Conservation (phyloP, 164 flowering plant genomes). For the Malania oleifera region DNA sequence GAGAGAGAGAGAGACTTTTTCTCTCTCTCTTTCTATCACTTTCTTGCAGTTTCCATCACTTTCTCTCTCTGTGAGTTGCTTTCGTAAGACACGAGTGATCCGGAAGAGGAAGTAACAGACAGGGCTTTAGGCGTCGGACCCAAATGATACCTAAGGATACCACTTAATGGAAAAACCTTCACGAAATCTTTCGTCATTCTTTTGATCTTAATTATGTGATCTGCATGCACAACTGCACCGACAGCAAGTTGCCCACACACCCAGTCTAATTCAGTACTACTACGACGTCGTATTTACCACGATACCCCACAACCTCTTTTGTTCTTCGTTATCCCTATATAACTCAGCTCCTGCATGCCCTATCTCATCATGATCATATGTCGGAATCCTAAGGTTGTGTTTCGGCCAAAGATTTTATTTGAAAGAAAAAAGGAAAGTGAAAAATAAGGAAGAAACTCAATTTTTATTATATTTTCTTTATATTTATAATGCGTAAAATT, state of each 20-base stretch:
- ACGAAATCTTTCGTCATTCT: conserved; percentile 38
- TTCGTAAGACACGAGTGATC: no score
- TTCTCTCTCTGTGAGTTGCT: background rate
- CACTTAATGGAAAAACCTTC: conserved; percentile 26
- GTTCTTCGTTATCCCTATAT: no score
- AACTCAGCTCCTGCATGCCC: no score
- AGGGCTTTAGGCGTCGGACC: conserved; percentile 32
- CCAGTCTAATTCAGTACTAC: no score
- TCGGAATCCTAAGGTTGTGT: no score
- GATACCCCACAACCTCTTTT: no score
- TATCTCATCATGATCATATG: background rate
- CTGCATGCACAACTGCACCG: conserved; percentile 12
- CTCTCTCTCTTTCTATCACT: conserved; percentile 1
- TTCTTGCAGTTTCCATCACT: background rate
- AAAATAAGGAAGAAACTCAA: no score
- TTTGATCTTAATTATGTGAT: conserved; percentile 11
- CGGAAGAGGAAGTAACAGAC: conserved; percentile 24
- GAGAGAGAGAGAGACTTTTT: background rate
- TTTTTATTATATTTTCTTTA: no score
- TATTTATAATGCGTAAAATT: no score
- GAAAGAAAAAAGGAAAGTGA: no score
- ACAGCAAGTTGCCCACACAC: conserved; percentile 28
- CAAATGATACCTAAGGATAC: conserved; percentile 24
- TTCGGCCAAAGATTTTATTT: no score
- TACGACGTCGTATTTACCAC: conserved; percentile 8